A percentile compares a stretch with the other conserved stretches of the same genome.
phyloP scores from a whole-genome alignment of 2,329 filamentous ascomycete species.

The Trichoderma simmonsii region DNA sequence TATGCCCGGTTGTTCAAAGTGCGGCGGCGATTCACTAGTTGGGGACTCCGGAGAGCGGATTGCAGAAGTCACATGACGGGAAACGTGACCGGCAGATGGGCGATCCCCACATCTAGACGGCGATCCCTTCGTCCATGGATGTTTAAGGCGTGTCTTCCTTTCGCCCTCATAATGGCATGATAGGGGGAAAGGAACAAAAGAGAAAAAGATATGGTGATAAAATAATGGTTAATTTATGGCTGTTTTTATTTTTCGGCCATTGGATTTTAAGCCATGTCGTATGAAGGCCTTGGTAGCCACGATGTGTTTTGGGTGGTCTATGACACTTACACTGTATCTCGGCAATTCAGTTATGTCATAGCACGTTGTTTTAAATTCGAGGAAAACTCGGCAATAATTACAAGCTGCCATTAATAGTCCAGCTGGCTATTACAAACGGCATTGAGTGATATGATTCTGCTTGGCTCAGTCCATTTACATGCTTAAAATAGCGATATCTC shows the following conservation, averaged over 20 bases:
- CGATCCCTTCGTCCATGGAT: neutral
- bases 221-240: neutral
- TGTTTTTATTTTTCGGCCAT: neutral
- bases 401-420: neutral
- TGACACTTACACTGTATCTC: neutral
- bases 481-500: neutral
- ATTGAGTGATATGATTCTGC: neutral
- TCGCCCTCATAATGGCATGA: neutral
- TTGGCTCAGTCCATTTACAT: neutral
- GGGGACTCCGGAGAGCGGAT: constrained; percentile 15
- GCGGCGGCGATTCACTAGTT: constrained; percentile 14
- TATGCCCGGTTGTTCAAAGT: constrained; percentile 10
- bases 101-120: neutral
- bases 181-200: neutral
- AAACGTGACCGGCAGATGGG: neutral
- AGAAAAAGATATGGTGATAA: too few species aligned
- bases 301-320: neutral
- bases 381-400: neutral
- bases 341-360: neutral
- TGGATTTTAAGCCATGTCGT: neutral
- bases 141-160: neutral
- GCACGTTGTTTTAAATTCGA: neutral
- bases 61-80: constrained; percentile 2
- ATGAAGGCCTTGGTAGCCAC: neutral
- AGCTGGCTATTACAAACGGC: neutral